Evolutionary conservation across 805 yeast species (phyloP), one percentile per base, ranked within the genome.

Genomic region (Lipomyces kockii): DNA sequence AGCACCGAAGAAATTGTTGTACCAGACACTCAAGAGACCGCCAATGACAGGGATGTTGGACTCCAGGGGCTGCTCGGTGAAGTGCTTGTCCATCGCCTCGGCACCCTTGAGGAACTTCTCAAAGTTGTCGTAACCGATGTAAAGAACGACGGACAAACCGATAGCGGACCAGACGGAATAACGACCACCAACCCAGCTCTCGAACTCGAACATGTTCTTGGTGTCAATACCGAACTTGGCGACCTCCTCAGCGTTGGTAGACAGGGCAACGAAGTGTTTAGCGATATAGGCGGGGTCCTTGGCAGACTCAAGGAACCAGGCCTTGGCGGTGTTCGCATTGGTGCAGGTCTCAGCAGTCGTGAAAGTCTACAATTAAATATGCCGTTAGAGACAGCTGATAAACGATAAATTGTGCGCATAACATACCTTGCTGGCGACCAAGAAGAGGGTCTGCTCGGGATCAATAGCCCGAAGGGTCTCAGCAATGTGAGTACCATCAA

Each of bases 121-220:
- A 77, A 95, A 95, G 86, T 92, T 91, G 72, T 95, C 98, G 80
- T 79, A 95, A 73, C 99, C 99, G 79, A 95, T 89, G 87, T 90
- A 95, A 74, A 95, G 82, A 75, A 97, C 97, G 71, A 95, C 94
- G 35, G 97, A 91, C 75, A 95, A 87, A 70, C 99, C 99, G 80
- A 95, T 95, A 71, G 99, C 96, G 55, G 97, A 91, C 99, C 99
- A 95, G 70, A 95, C 99, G n/a, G 99, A 95, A 88, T 95, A 95
- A 82, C 99, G 90, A 79, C 99, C 99, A 78, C 99, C 99, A 72
- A 95, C 99, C 99, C 99, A 95, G 83, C 83, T 89, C 80, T 93
- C 97, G 77, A 95, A 95, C 72, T 97, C 98, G 81, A 95, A 95
- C 99, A 95, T 95, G 85, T 95, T 95, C 80, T 87, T 89, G 79